Conservation (phyloP, 1,284 basidiomycete genomes). For the Garcileccinum viscosum region DNA sequence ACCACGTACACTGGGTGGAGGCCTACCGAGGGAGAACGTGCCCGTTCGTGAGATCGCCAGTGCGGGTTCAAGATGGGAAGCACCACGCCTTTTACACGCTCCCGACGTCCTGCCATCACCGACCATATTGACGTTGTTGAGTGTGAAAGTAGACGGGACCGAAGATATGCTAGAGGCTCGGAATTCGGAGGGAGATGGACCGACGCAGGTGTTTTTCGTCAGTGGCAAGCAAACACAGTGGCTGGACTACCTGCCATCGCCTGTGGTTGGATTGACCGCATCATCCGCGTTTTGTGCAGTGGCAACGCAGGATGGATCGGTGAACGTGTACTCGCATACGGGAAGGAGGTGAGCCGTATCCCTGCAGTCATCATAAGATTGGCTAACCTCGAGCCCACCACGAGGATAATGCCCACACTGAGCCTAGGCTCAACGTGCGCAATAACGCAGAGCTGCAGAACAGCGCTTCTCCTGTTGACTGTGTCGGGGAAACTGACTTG, state of each 20-base stretch:
- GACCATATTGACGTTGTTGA: conserved; percentile 64
- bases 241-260: conserved; percentile 85
- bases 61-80: conserved; percentile 28
- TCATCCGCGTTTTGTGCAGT: conserved; percentile 76
- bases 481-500: conserved; percentile 72
- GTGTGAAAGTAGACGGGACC: conserved; percentile 63
- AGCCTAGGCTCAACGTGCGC: conserved; percentile 75
- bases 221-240: conserved; percentile 77
- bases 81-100: conserved; percentile 28
- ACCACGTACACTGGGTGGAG: conserved; percentile 75
- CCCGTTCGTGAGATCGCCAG: conserved; percentile 58
- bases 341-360: conserved; percentile 69
- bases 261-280: conserved; percentile 69
- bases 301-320: conserved; percentile 75
- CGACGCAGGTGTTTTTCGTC: conserved; percentile 72
- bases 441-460: conserved; percentile 68
- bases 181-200: conserved; percentile 74
- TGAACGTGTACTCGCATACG: conserved; percentile 80
- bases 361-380: not conserved
- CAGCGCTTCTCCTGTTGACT: conserved; percentile 76
- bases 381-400: conserved; percentile 13
- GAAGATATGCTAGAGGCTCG: conserved; percentile 79
- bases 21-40: conserved; percentile 56
- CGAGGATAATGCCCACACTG: conserved; percentile 76
- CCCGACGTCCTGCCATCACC: conserved; percentile 51